Percentiles rank a stretch among this genome's conserved stretches.
phyloP scores from a whole-genome alignment of 1,139 yeast species.

The Insectozyma bohioensis region DNA sequence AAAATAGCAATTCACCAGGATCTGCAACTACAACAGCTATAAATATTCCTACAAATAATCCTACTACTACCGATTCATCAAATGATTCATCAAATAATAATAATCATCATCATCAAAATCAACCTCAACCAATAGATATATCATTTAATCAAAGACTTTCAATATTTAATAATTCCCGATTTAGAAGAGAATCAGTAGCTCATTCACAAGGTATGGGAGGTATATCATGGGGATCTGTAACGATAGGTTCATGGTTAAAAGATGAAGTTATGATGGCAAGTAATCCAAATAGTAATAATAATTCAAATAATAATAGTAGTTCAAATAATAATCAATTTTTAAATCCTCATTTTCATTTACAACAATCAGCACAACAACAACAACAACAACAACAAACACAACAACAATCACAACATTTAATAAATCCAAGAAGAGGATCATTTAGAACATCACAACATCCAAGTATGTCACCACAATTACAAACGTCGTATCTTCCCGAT shows the following conservation, averaged over 20 bases:
- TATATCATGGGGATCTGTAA: slow-evolving; percentile 95
- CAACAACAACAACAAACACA: slow-evolving; percentile 18
- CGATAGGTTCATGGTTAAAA: slow-evolving; percentile 93
- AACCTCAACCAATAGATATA: slow-evolving; percentile 49
- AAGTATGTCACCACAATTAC: slow-evolving; percentile 60
- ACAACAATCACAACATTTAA: slow-evolving; percentile 25
- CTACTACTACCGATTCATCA: background rate
- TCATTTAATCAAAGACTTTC: slow-evolving; percentile 46
- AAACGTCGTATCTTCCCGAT: slow-evolving; percentile 82
- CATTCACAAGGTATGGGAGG: slow-evolving; percentile 99
- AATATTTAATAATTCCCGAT: slow-evolving; percentile 35
- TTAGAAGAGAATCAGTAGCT: slow-evolving; percentile 86
- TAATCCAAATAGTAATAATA: slow-evolving; percentile 9
- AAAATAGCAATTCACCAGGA: slow-evolving; percentile 19
- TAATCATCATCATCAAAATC: slow-evolving; percentile 1
- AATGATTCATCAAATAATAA: slow-evolving; percentile 1
- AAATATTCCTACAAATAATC: slow-evolving; percentile 8
- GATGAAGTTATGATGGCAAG: slow-evolving; percentile 77
- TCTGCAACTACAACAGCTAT: slow-evolving; percentile 15
- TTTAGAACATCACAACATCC: slow-evolving; percentile 23
- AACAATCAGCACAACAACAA: slow-evolving; percentile 21
- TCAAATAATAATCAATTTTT: slow-evolving; percentile 7
- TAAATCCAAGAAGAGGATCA: slow-evolving; percentile 46
- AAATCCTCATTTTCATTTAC: slow-evolving; percentile 15
- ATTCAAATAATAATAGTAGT: background rate